These are phyloP conservation scores for Paraphysoderma sedebokerense DNA, from an alignment of 371 early-diverging fungal species.

Conservation along the genomic window DNA sequence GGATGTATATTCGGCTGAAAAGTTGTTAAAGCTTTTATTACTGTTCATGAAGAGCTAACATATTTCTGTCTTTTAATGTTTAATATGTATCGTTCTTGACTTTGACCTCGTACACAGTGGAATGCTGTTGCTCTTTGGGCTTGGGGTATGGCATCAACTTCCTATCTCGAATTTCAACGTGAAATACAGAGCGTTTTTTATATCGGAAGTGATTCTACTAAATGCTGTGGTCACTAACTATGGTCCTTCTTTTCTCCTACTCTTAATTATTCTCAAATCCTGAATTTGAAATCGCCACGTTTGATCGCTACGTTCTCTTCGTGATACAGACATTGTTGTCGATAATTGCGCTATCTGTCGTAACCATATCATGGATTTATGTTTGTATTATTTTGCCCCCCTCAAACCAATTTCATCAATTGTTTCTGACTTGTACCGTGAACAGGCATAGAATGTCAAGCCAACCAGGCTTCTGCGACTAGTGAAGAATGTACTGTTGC, in stretches of 20 bases:
- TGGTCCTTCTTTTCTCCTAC: neutral
- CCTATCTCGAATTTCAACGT: neutral
- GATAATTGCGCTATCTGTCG: constrained; percentile 99
- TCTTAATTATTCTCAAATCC: too few relatives aligned
- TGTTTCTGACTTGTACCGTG: neutral
- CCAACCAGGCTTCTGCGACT: constrained; percentile 84
- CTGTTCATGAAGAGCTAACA: neutral
- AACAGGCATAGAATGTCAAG: constrained; percentile 88
- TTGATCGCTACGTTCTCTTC: too few relatives aligned
- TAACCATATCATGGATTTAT: constrained; percentile 99
- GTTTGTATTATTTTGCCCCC: constrained; percentile 35
- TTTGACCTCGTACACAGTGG: constrained; percentile 42
- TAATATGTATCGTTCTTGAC: neutral
- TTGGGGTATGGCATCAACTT: constrained; percentile 51
- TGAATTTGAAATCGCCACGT: too few relatives aligned
- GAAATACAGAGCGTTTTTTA: too few relatives aligned
- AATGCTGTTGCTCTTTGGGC: constrained; percentile 96
- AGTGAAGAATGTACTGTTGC: constrained; percentile 94
- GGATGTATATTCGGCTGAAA: too few relatives aligned
- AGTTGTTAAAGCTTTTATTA: neutral
- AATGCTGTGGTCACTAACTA: neutral
- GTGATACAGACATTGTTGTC: constrained; percentile 72
- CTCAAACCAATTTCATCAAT: neutral
- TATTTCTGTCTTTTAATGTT: neutral
- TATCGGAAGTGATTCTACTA: too few relatives aligned